Base-by-base conservation (phyloP, 164 flowering plant species). In the Cinnamomum micranthum region DNA sequence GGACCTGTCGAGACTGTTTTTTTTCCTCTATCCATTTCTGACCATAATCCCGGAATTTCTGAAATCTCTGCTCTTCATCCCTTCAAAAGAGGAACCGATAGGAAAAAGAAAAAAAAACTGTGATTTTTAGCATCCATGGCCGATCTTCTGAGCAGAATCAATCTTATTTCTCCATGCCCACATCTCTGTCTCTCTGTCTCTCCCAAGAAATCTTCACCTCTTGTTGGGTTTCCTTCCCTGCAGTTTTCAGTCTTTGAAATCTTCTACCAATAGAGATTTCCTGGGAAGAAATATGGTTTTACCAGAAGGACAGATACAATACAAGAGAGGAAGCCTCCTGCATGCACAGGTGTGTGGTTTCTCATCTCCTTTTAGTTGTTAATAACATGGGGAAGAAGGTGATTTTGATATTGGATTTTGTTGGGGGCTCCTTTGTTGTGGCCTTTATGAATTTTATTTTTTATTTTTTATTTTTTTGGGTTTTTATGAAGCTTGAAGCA, bases 311-410 rank as follows among this genome's bases (percentile, higher is more conserved):
- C 68, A 58, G 58, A 50, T 33, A 28, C 22, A 52, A 50, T 73
- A 70, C 76, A 70, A 19, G 50, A 80, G 69, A 59, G 71, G 69
- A 27, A 69, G 13, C 31, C 59, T 55, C 50, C 77, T 77, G 3
- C 68, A 65, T 41, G 59, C 76, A 2, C 86, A 81, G 87, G 87
- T 85, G 6, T 78, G 77, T 74, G 15, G 20, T 24, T 20, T 47
- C 15, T 20, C 58, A 22, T 47, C 12, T 20, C 17, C 3, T 51
- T 2, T 33, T 41, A 7, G 9, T 9, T 41, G 47, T 41, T 41
- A 9, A 0, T 41, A 9, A 0, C 47, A 41, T 41, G 47, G 47
- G 10, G 10, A 41, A 41, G 10, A 41, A 41, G 47, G 47, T 35
- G 47, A 41, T 41, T 41, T 41, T 41, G 47, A 41, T 41, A 7